These are phyloP conservation scores for Dendryphion nanum DNA, from an alignment of 2,329 filamentous ascomycete species.

Conservation along the genomic window DNA sequence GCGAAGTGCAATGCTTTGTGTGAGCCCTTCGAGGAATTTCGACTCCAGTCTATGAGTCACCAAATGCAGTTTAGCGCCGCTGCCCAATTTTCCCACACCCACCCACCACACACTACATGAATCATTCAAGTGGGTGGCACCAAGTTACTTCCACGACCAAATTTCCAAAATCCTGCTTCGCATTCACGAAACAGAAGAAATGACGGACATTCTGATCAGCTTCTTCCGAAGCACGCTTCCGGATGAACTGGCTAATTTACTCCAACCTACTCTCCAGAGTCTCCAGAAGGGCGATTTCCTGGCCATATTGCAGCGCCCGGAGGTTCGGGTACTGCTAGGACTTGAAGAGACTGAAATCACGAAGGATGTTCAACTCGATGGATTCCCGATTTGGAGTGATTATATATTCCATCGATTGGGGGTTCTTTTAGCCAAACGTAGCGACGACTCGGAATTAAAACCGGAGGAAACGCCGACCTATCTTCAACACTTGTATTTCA, in stretches of 20 bases:
- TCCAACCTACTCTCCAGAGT: constrained; percentile 37
- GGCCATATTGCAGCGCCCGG: constrained; percentile 37
- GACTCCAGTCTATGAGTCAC: too few relatives aligned
- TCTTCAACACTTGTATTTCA: constrained; percentile 45
- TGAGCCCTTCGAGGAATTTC: too few relatives aligned
- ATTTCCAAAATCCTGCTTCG: too few relatives aligned
- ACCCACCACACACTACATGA: too few relatives aligned
- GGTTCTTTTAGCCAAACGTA: constrained; percentile 33
- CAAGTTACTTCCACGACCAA: too few relatives aligned
- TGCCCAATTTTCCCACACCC: too few relatives aligned
- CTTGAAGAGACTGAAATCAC: constrained; percentile 35
- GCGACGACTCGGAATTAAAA: constrained; percentile 19
- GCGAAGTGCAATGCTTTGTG: too few relatives aligned
- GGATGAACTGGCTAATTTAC: constrained; percentile 39
- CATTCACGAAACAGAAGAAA: too few relatives aligned
- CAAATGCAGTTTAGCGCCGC: too few relatives aligned
- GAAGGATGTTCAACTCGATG: constrained; percentile 25
- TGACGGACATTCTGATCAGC: constrained; percentile 44
- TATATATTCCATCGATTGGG: constrained; percentile 45
- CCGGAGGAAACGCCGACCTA: constrained; percentile 36
- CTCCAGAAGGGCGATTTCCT: constrained; percentile 46
- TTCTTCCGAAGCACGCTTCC: constrained; percentile 43
- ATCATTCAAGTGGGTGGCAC: too few relatives aligned
- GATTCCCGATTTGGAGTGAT: constrained; percentile 45
- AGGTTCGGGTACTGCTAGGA: constrained; percentile 43